Evolutionary conservation across 73 alveolate genomes (phyloP), one percentile per base, ranked within the genome.

Genomic region (Paramecium bursaria): DNA sequence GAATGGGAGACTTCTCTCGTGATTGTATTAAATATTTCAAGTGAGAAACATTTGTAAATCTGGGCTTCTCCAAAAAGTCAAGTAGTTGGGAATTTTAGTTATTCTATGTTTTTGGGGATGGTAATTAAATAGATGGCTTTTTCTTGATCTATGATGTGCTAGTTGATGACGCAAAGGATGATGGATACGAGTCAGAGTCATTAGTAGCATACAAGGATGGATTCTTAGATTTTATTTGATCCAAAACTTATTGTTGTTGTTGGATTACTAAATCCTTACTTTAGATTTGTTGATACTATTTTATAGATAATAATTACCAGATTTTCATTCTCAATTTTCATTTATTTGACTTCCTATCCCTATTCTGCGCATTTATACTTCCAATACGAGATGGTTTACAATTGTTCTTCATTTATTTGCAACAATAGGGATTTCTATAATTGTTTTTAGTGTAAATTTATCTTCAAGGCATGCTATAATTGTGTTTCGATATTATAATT

Each of bases 141-240:
- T 57, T 57, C 33, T 57, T 57, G 22, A 57, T 57, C 33, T 57
- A 57, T 7, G 76, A 57, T 30, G 76, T 57, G 33, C 76, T 57
- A 1, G 76, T 57, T 29, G 76, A 57, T 57, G 76, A 57, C 2
- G 76, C 76, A 57, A 57, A 57, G 7, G 76, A 57, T 57, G 76
- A 57, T 23, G 76, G 76, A 14, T 57, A 57, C 0, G 76, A 57
- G 7, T 57, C 76, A 11, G 76, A 57, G 13, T 57, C 76, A 30
- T 57, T 57, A 13, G 76, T 57, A n/a, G 76, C 33, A 30, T 57
- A 57, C 17, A 57, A 14, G 5, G 76, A 57, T 57, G 76, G 76
- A 57, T 57, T 57, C 33, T 57, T 57, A 1, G 76, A n/a, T 22
- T 57, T 57, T 13, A 57, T 57, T 57, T 57, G 33, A 13, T 57